Percentiles rank a stretch among this genome's conserved stretches.
Evolutionary conservation across 1,284 basidiomycete genomes (phyloP).

Genomic region (Leccinum subfulvum): DNA sequence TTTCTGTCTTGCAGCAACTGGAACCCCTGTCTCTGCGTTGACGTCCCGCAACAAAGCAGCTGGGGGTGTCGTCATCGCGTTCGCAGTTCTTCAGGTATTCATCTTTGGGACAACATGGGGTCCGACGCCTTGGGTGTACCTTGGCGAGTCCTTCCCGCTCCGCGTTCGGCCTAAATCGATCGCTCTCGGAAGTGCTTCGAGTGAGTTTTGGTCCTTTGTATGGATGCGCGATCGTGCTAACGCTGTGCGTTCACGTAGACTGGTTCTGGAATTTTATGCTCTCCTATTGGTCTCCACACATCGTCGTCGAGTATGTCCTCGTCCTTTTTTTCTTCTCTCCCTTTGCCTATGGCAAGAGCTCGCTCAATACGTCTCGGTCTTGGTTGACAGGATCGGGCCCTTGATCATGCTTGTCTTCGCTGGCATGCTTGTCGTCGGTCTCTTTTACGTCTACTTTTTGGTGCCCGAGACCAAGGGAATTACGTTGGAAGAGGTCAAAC

Average conservation of each 20-base stretch:
- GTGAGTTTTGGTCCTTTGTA: slow-evolving; percentile 28
- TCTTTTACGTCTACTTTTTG: slow-evolving; percentile 47
- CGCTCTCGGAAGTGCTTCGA: slow-evolving; percentile 55
- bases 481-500: slow-evolving; percentile 30
- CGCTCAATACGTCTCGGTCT: not conserved
- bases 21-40: slow-evolving; percentile 41
- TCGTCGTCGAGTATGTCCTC: slow-evolving; percentile 40
- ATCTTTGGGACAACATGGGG: slow-evolving; percentile 58
- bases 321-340: not conserved
- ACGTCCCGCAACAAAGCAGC: slow-evolving; percentile 45
- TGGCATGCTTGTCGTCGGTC: slow-evolving; percentile 71
- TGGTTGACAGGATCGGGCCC: slow-evolving; percentile 57
- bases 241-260: slow-evolving; percentile 30
- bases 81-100: slow-evolving; percentile 61
- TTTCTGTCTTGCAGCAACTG: slow-evolving; percentile 50
- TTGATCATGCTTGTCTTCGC: slow-evolving; percentile 76
- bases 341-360: not conserved
- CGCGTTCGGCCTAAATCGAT: slow-evolving; percentile 62
- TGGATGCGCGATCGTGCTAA: not conserved
- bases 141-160: slow-evolving; percentile 63
- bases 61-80: slow-evolving; percentile 53
- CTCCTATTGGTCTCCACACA: slow-evolving; percentile 52
- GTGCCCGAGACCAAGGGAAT: slow-evolving; percentile 32
- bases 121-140: slow-evolving; percentile 58
- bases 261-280: slow-evolving; percentile 65